Base-by-base conservation (phyloP, 78 protist species). In the Dictyostelium citrinum region DNA sequence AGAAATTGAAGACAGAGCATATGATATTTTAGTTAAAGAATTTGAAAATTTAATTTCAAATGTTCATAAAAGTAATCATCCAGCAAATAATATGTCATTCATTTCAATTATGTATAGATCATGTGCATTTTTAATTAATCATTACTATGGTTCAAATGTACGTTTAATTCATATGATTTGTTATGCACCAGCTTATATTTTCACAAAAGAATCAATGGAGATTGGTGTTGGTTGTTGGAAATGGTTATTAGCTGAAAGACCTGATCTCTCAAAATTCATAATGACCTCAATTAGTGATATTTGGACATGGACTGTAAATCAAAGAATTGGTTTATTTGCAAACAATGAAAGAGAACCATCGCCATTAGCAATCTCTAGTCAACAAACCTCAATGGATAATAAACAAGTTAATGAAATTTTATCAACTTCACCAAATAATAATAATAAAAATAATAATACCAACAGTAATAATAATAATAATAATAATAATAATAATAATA, bases 251-350 rank as follows among this genome's bases (percentile, higher is more conserved):
- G 82, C 96, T 8, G 96, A 88, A 24, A 74, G 95, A 24, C 93
- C 95, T 20, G 95, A 85, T 45, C 55, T 91, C 1, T 82, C 91
- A 0, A 58, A 12, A 27, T 74, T 70, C 60, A 74, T 96, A 17
- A 76, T 96, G 95, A 58, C 96, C 0, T 75, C 92, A 16, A 90
- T 96, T 29, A 68, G 81, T 33, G 84, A 51, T 31, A 95, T 95
- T 14, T 96, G 97, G 97, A 24, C 80, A 24, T 91, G 96, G 97
- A 88, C 95, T 31, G 83, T 96, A 9, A 92, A 96, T 17, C 90
- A 81, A 35, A 79, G 95, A 41, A n/a, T 92, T 45, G 97, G 97
- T 49, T 22, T 96, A 20, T 96, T 96, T 31, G 45, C 91, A 29
- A 90, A 82, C 22, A 85, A 67, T 49, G 82, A 82, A 79, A 70